These are phyloP conservation scores for Xylaria polymorpha DNA, from an alignment of 2,329 filamentous ascomycete genomes.

Conservation along the genomic window DNA sequence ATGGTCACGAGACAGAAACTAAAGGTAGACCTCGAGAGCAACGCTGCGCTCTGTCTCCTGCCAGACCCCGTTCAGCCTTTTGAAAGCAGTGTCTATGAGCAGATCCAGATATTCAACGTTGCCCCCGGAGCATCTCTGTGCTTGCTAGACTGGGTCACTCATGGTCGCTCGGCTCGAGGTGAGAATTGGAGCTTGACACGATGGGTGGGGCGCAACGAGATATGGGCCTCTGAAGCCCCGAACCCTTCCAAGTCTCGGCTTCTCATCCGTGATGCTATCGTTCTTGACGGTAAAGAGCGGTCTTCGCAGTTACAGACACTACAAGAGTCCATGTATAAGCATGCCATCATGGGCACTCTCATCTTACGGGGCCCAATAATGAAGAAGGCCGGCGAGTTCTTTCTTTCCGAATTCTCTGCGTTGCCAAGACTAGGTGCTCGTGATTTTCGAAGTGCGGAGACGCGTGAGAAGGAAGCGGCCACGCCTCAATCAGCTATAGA, in stretches of 20 bases:
- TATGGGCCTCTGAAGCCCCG: conserved; percentile 67
- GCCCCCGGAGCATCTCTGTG: conserved; percentile 73
- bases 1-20: conserved; percentile 69
- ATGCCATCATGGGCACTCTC: conserved; percentile 85
- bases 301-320: conserved; percentile 56
- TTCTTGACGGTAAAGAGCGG: conserved; percentile 70
- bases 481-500: conserved; percentile 56
- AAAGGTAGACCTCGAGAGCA: conserved; percentile 61
- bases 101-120: conserved; percentile 81
- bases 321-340: conserved; percentile 74
- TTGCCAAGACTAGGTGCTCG: conserved; percentile 85
- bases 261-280: conserved; percentile 85
- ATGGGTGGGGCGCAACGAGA: conserved; percentile 88
- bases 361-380: conserved; percentile 82
- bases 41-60: conserved; percentile 72
- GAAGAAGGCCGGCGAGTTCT: conserved; percentile 74
- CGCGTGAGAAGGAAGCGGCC: conserved; percentile 55
- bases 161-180: conserved; percentile 84
- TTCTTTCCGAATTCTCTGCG: conserved; percentile 80
- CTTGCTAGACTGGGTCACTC: conserved; percentile 92
- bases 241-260: conserved; percentile 63
- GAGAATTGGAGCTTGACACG: conserved; percentile 87
- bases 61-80: conserved; percentile 97
- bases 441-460: conserved; percentile 73
- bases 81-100: conserved; percentile 82